Base-by-base conservation (phyloP, 257 asterid species). In the Vinca minor region DNA sequence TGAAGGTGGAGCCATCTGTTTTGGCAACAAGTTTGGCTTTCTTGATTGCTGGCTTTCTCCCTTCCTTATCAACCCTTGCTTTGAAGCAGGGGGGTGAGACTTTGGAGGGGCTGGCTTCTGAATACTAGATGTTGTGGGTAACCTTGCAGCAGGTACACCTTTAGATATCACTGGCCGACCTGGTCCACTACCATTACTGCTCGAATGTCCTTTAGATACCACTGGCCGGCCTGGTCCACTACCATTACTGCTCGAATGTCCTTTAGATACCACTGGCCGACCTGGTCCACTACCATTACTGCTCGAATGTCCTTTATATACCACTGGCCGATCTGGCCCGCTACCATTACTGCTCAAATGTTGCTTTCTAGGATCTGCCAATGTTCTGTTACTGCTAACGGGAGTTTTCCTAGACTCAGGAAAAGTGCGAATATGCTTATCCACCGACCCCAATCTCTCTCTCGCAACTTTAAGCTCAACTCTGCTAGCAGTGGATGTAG, bases 171-270 rank as follows among this genome's bases (percentile, higher is more conserved):
- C 29, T 18, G 95, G 89, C 88, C 88, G 94, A 15, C 96, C 97
- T 13, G 89, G 91, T 52, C 89, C 95, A 76, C 81, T 83, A 35
- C 89, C 89, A 61, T 73, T 81, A 74, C 79, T 78, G 66, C 73
- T 78, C 62, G 82, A 69, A 6, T 75, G 68, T 59, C n/a, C n/a
- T n/a, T n/a, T n/a, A n/a, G n/a, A n/a, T n/a, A n/a, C n/a, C n/a
- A 74, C 29, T 18, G 95, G 89, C 88, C 88, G 94, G 15, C 96
- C 97, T 13, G 89, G 91, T 52, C 89, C 95, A 76, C 81, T 83
- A 35, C 89, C 89, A 61, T 73, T 81, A 74, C 79, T 78, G 66
- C 73, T 78, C 62, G 82, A 69, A 6, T 75, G 68, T 59, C n/a
- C n/a, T n/a, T n/a, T n/a, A n/a, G n/a, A n/a, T n/a, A n/a, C n/a